These are phyloP conservation scores for Boletus insuetus DNA, from an alignment of 768 basidiomycete species.

Conservation along the genomic window DNA sequence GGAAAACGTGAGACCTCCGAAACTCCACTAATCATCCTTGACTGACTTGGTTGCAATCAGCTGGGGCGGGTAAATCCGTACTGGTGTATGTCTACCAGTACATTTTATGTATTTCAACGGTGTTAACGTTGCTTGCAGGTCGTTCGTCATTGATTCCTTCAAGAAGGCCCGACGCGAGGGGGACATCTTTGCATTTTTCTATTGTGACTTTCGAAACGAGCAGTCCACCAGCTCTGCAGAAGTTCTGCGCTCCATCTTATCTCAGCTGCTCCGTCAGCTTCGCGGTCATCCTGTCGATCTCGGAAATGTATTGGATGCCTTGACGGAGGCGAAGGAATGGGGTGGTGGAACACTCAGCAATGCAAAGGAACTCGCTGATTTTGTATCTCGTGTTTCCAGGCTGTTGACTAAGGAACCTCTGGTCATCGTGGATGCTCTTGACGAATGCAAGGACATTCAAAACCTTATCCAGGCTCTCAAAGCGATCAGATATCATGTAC, in stretches of 20 bases:
- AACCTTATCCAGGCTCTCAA: not conserved
- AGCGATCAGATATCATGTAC: not conserved
- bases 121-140: not conserved
- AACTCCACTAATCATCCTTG: not conserved
- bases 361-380: not conserved
- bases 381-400: not conserved
- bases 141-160: constrained; percentile 2
- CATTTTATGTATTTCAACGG: not conserved
- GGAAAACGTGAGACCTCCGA: not conserved
- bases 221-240: not conserved
- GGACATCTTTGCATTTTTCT: not conserved
- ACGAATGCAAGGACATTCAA: not conserved
- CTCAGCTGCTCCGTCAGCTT: not conserved
- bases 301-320: not conserved
- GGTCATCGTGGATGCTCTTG: constrained; percentile 5
- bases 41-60: not conserved
- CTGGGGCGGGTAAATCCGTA: constrained; percentile 8
- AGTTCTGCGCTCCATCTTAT: constrained; percentile 1
- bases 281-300: not conserved
- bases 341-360: not conserved
- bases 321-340: not conserved
- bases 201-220: constrained; percentile 2
- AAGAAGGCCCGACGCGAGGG: not conserved
- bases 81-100: constrained; percentile 1
- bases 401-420: not conserved